These are phyloP conservation scores for Pythium graminicola DNA, from an alignment of 352 stramenopile species.

Conservation along the genomic window DNA sequence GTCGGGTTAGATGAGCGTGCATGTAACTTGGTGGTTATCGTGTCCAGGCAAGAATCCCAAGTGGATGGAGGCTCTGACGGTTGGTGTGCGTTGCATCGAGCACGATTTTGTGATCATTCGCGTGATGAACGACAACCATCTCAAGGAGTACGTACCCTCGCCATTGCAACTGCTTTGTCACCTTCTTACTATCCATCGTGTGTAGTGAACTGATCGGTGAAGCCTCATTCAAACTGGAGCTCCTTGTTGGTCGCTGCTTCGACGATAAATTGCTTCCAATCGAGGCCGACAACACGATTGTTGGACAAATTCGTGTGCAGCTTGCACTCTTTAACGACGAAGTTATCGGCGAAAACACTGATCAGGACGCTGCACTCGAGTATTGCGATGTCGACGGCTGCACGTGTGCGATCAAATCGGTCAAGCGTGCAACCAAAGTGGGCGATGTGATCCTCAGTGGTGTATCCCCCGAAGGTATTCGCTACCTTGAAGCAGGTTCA, in stretches of 20 bases:
- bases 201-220: slow-evolving; percentile 65
- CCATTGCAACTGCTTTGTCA: background rate
- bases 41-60: slow-evolving; percentile 58
- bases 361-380: slow-evolving; percentile 15
- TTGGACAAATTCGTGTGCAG: slow-evolving; percentile 65
- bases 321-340: slow-evolving; percentile 75
- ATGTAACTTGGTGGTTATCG: background rate
- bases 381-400: slow-evolving; percentile 63
- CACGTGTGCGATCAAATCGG: slow-evolving; percentile 30
- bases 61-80: slow-evolving; percentile 64
- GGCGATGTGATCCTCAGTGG: slow-evolving; percentile 68
- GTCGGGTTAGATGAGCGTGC: background rate
- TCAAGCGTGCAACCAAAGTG: slow-evolving; percentile 61
- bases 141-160: slow-evolving; percentile 56
- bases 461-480: slow-evolving; percentile 59
- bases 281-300: slow-evolving; percentile 68
- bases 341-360: slow-evolving; percentile 55
- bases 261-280: slow-evolving; percentile 70
- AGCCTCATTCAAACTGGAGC: slow-evolving; percentile 56
- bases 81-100: slow-evolving; percentile 65
- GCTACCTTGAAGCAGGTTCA: slow-evolving; percentile 63
- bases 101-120: slow-evolving; percentile 73
- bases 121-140: slow-evolving; percentile 75
- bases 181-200: too few species aligned
- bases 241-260: slow-evolving; percentile 56